Evolutionary conservation across 345 rosid species (phyloP), one percentile per base, ranked within the genome.

Genomic region (Salix udensis): DNA sequence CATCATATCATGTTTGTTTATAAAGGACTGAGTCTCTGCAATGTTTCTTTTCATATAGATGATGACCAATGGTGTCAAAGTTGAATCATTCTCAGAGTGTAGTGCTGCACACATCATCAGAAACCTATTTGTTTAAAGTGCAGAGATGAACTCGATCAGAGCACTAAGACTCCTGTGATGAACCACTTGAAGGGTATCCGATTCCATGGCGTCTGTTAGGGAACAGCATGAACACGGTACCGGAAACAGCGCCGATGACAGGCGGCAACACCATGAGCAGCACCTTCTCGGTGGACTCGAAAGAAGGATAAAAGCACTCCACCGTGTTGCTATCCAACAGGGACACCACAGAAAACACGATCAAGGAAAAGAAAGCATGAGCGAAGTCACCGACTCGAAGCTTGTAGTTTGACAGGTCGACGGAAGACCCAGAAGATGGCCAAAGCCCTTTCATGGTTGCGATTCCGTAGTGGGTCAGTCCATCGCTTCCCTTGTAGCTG

Each of bases 121-220:
- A 19, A 58, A 58, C 26, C n/a, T 58, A 1, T 16, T 58, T 58
- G 8, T 21, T 2, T 18, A 2, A 7, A n/a, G 23, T 55, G 14
- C 4, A 44, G 50, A 44, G 50, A 44, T 44, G 50, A 12, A 1
- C 12, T 40, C 31, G 31, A 30, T 30, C 44, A 24, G 34, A 65
- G n/a, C 68, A 30, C 36, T 65, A 16, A 16, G 21, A 65, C 1
- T 14, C 2, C 37, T 65, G 1, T 19, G 74, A 68, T 24, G 78
- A 62, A 21, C 69, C 70, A 50, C 52, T 30, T 14, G 78, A 60
- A 74, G 91, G 91, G 82, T 94, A 94, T 52, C 97, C 98, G 42
- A 94, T 79, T n/a, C 97, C 98, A 67, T 85, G 89, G 39, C 98
- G 93, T 0, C 76, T 86, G 82, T 85, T 88, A 1, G 98, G 97